Evolutionary conservation across 345 rosid species (phyloP), one percentile per base, ranked within the genome.

Genomic region (Ceriops decandra): DNA sequence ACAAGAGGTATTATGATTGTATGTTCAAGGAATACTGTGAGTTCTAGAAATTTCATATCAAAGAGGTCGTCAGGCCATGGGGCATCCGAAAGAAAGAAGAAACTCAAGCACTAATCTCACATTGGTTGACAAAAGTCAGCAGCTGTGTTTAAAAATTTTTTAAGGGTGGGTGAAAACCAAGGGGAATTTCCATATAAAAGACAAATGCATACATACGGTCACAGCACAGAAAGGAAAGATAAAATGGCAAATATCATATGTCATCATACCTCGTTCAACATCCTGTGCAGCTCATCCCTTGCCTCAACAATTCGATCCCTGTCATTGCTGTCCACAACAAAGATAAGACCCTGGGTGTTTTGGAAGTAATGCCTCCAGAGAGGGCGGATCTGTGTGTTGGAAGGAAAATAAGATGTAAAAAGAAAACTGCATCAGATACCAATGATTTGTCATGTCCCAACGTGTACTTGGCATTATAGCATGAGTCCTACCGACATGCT

Each of bases 311-410:
- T 91, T 74, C 95, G 91, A 63, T 87, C 95, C 21, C 91, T 75
- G 73, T 89, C 95, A 71, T 89, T 89, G 87, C 95, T 89, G 68
- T 89, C 95, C 53, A 89, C 91, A 79, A 89, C 95, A 84, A 89
- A 89, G 79, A 89, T 89, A 67, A 89, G 91, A 28, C 91, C 95
- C 73, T 87, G 91, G 16, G 95, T 89, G 84, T 88, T 87, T 63
- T 87, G 95, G 81, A 89, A 89, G 80, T 89, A 89, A 73, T 89
- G 95, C 67, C 95, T 85, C 95, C 95, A 89, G 81, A 88, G 74
- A 1, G 95, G 92, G 61, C 97, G 92, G 59, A 90, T 90, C 95
- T 90, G 75, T 20, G 49, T 54, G 5, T 54, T 9, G 17, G 11
- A 20, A 52, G n/a, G 47, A 63, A 64, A 57, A 31, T 32, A 42